Conservation (phyloP, 2,329 filamentous ascomycete species). For the Aaosphaeria pasadenensis region DNA sequence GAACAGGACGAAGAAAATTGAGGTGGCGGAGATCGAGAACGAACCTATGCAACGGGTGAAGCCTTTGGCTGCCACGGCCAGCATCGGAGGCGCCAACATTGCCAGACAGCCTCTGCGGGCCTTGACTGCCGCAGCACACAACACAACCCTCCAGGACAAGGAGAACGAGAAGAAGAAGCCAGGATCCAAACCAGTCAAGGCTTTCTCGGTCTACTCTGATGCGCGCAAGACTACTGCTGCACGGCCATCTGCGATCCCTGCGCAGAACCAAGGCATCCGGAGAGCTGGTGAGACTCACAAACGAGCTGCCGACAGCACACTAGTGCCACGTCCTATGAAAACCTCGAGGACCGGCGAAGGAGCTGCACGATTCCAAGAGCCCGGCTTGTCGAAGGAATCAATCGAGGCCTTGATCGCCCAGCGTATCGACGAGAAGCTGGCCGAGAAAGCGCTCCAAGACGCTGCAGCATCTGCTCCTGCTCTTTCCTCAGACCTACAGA, state of each 20-base stretch:
- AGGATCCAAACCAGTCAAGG: conserved; percentile 70
- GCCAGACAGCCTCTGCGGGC: conserved; percentile 76
- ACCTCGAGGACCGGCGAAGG: conserved; percentile 33
- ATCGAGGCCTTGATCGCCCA: conserved; percentile 83
- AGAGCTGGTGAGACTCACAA: conserved; percentile 41
- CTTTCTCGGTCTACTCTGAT: conserved; percentile 85
- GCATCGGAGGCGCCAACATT: conserved; percentile 36
- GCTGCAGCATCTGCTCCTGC: conserved; percentile 45
- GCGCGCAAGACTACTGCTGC: conserved; percentile 22
- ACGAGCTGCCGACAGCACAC: conserved; percentile 38
- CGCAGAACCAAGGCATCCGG: conserved; percentile 32
- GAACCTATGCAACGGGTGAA: conserved; percentile 59
- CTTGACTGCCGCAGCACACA: conserved; percentile 70
- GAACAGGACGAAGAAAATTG: conserved; percentile 92
- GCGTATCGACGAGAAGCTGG: conserved; percentile 85
- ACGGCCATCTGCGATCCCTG: conserved; percentile 25
- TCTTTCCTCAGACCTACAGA: conserved; percentile 75
- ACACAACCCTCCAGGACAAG: conserved; percentile 62
- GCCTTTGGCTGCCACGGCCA: conserved; percentile 34
- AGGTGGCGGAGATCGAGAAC: conserved; percentile 93
- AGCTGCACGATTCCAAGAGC: conserved; percentile 28
- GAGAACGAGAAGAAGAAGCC: conserved; percentile 50
- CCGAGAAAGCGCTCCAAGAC: conserved; percentile 65
- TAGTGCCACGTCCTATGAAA: conserved; percentile 40
- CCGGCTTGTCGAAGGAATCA: conserved; percentile 55